Evolutionary conservation across 371 early-diverging fungal species (phyloP), one percentile per base, ranked within the genome.

Genomic region (Rhizopus sp.): DNA sequence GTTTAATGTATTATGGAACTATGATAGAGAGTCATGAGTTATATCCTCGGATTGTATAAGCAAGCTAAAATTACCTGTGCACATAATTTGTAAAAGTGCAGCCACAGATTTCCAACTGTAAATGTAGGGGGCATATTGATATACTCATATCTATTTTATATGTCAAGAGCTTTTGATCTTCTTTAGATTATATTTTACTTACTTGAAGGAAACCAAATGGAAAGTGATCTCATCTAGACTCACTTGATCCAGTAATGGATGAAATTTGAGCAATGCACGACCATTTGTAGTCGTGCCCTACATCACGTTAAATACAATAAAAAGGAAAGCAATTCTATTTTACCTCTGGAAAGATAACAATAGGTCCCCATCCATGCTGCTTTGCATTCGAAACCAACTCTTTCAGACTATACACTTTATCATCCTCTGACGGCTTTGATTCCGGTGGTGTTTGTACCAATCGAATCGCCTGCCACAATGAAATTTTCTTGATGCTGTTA

Each of bases 231-330:
- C 75, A 31, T 79, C 72, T 17, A 81, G 69, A 8, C 70, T 23
- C 23, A 23, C 67, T 15, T 71, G 71, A 4, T 73, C 69, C 45
- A 93, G 91, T 5, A 91, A 66, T 7, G 89, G 87, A 13, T 83
- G 63, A 55, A 93, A 84, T 59, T 88, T 85, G 12, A 94, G 75
- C 41, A 95, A 68, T 0, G 93, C 95, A 7, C 92, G 81, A 35
- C 92, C 92, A 72, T 95, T 95, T 39, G 91, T 87, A 1, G 96
- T 94, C 0, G 96, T 92, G 17, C 88, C 93, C 83, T 86, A 50
- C 13, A 57, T 31, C 42, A 13, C 17, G 34, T 7, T 51, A 40
- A 33, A 41, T 6, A 39, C 39, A 16, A 52, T 45, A 30, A 23
- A 45, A 2, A 44, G 7, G 10, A 17, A 29, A 6, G 7, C 7